Conservation (phyloP, 148 eudicot species). For the Chenopodium album region DNA sequence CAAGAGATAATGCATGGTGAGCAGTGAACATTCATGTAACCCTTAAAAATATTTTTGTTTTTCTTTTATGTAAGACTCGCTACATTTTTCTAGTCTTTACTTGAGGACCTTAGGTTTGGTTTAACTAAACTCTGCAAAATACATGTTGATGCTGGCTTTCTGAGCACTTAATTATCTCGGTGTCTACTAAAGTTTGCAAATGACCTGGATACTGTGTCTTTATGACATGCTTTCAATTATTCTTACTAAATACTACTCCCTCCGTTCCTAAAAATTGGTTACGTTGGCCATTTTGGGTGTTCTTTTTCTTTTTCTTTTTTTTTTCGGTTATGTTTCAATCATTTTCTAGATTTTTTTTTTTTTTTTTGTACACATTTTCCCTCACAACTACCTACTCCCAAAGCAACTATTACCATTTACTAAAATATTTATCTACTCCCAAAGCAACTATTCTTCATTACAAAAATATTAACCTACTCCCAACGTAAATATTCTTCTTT, state of each 20-base stretch:
- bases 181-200: neutral
- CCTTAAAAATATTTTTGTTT: neutral
- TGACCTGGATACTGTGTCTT: neutral
- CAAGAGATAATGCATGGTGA: constrained; percentile 83
- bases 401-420: too few relatives aligned
- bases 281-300: too few relatives aligned
- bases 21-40: constrained; percentile 38
- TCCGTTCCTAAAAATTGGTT: too few relatives aligned
- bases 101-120: neutral
- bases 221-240: neutral
- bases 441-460: too few relatives aligned
- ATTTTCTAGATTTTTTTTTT: too few relatives aligned
- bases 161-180: neutral
- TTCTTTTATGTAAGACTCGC: neutral
- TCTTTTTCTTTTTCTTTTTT: too few relatives aligned
- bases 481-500: too few relatives aligned
- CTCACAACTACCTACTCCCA: too few relatives aligned
- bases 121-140: neutral
- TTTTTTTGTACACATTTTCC: too few relatives aligned
- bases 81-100: neutral
- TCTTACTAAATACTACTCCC: neutral
- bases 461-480: too few relatives aligned
- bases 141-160: neutral
- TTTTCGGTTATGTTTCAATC: too few relatives aligned
- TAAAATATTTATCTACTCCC: too few relatives aligned